Base-by-base conservation (phyloP, 2,329 filamentous ascomycete genomes). In the Fusarium neocosmosporiellum region DNA sequence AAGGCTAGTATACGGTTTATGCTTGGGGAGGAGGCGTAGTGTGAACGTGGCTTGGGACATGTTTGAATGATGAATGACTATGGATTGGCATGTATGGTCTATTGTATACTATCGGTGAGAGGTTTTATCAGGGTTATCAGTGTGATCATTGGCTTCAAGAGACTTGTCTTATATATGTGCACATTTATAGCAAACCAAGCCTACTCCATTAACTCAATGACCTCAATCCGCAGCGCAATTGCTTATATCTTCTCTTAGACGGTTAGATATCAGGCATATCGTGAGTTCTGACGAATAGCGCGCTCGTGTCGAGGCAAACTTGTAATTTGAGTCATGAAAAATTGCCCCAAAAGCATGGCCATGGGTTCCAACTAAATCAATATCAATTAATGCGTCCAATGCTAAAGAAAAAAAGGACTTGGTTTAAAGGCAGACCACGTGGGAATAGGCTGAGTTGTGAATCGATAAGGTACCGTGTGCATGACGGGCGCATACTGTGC, bases 1-100 rank as follows among this genome's bases (percentile, higher is more conserved):
- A 55, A 41, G 24, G 71, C 70, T 9, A 59, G 63, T 34, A 36
- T 43, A 7, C 37, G 37, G 43, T 73, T 73, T 4, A 71, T 73
- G 64, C 36, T 73, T 22, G 60, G 64, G 9, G 24, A 71, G 20
- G 57, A 68, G n/a, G n/a, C n/a, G n/a, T n/a, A n/a, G n/a, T n/a
- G n/a, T n/a, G n/a, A n/a, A n/a, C n/a, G n/a, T n/a, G n/a, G n/a
- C n/a, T n/a, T n/a, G n/a, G 27, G 46, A 31, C 10, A 18, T 53
- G 39, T 50, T 6, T 50, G 46, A 8, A 29, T 48, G 43, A 48
- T n/a, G 24, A 50, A 20, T 31, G 46, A n/a, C 11, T 31, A 31
- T 20, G 18, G 18, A 20, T 53, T 53, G 24, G 46, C 9, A n/a
- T 53, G 46, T 53, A 31, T 14, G 18, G 24, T n/a, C 4, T 31